These are phyloP conservation scores for Meira nashicola DNA, from an alignment of 1,284 basidiomycete genomes.

Conservation along the genomic window DNA sequence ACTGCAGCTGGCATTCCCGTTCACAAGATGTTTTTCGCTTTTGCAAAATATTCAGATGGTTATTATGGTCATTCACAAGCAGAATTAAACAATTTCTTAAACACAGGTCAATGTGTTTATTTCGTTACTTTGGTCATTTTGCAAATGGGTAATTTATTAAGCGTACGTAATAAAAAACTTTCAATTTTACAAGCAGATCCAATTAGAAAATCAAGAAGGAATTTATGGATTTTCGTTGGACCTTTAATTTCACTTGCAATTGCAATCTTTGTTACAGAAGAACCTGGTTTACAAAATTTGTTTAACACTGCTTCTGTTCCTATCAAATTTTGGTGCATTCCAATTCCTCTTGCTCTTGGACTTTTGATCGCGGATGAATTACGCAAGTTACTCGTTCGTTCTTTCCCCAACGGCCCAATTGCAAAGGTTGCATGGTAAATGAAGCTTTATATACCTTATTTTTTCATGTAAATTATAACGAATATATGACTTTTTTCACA, in stretches of 20 bases:
- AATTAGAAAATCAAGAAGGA: conserved; percentile 20
- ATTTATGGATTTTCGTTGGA: conserved; percentile 30
- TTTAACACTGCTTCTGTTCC: conserved; percentile 61
- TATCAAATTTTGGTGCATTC: conserved; percentile 59
- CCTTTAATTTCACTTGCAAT: conserved; percentile 25
- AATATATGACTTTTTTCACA: background rate
- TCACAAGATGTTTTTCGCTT: conserved; percentile 59
- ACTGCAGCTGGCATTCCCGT: conserved; percentile 57
- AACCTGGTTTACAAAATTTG: conserved; percentile 55
- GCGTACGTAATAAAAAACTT: conserved; percentile 58
- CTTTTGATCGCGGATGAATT: conserved; percentile 52
- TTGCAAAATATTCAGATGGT: conserved; percentile 56
- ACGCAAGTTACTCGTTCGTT: conserved; percentile 43
- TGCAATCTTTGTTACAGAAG: conserved; percentile 37
- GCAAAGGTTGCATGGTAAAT: conserved; percentile 49
- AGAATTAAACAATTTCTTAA: conserved; percentile 54
- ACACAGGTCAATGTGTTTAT: conserved; percentile 49
- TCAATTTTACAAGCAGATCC: conserved; percentile 53
- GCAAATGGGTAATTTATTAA: conserved; percentile 59
- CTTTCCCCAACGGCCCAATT: conserved; percentile 36
- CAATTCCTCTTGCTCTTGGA: conserved; percentile 55
- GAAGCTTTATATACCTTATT: background rate
- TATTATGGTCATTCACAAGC: conserved; percentile 24
- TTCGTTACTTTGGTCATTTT: conserved; percentile 66
- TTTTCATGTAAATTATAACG: too few species aligned